A percentile compares a stretch with the other conserved stretches of the same genome.
phyloP scores from a whole-genome alignment of 176 grass and related monocot species.

The Oryza glumipatula region DNA sequence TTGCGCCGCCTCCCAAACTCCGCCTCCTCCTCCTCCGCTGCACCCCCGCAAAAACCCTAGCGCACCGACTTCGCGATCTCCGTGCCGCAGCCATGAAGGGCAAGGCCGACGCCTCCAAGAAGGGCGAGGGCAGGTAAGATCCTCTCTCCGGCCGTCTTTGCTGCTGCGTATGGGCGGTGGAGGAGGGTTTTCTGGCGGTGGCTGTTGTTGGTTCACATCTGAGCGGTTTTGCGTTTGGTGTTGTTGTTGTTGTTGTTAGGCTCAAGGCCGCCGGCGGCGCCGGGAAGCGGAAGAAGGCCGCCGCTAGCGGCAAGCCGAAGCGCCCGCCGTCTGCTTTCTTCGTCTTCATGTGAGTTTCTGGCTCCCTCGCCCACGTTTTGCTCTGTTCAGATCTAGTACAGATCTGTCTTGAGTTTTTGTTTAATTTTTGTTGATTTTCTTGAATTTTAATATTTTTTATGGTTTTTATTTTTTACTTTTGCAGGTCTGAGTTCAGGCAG shows the following conservation, averaged over 20 bases:
- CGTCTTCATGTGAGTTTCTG: constrained; percentile 74
- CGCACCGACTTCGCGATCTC: constrained; percentile 29
- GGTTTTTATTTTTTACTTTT: background rate
- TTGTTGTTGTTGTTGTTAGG: constrained; percentile 22
- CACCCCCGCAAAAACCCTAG: constrained; percentile 57
- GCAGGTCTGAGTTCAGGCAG: constrained; percentile 88
- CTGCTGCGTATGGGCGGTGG: background rate
- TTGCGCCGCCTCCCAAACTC: constrained; percentile 32
- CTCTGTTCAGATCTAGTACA: constrained; percentile 41
- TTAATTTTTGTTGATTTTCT: background rate
- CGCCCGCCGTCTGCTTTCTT: constrained; percentile 88
- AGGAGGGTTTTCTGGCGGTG: background rate
- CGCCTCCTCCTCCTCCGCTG: background rate
- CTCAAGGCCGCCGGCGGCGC: constrained; percentile 46
- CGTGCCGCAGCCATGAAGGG: constrained; percentile 52
- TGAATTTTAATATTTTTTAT: background rate
- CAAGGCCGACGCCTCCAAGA: constrained; percentile 56
- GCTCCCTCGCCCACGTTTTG: background rate
- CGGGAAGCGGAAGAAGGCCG: constrained; percentile 59
- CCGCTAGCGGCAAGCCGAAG: constrained; percentile 77
- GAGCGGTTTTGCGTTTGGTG: background rate
- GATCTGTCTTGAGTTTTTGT: constrained; percentile 16
- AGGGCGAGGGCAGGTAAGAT: constrained; percentile 60
- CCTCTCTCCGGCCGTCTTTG: background rate
- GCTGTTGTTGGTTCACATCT: background rate